Conservation (phyloP, 2,329 filamentous ascomycete species). For the Nemania serpens region DNA sequence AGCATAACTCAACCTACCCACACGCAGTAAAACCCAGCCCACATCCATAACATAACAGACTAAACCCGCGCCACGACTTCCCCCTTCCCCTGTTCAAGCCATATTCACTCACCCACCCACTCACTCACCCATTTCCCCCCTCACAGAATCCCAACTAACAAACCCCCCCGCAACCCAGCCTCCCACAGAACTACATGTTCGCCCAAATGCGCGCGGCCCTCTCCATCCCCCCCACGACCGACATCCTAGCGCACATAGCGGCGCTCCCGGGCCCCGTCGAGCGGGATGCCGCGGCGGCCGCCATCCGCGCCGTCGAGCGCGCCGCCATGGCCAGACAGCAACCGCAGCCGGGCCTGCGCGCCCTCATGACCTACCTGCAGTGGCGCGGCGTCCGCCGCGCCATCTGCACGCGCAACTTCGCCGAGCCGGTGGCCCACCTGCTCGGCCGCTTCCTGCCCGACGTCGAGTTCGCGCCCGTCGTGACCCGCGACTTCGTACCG, state of each 20-base stretch:
- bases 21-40: too few relatives aligned
- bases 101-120: too few relatives aligned
- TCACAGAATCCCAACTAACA: conserved; percentile 7
- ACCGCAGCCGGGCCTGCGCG: conserved; percentile 77
- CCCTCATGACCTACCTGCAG: conserved; percentile 84
- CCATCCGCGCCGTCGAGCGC: conserved; percentile 80
- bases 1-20: too few relatives aligned
- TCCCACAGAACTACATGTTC: conserved; percentile 97
- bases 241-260: conserved; percentile 91
- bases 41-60: too few relatives aligned
- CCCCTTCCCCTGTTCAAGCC: too few relatives aligned
- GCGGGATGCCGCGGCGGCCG: conserved; percentile 69
- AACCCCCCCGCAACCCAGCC: conserved; percentile 51
- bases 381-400: conserved; percentile 69
- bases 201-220: conserved; percentile 78
- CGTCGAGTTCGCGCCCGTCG: conserved; percentile 72
- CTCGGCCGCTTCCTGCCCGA: conserved; percentile 73
- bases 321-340: conserved; percentile 67
- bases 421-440: conserved; percentile 74
- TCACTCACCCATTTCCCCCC: background rate
- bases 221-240: conserved; percentile 70
- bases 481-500: conserved; percentile 81
- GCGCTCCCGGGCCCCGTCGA: conserved; percentile 63
- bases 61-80: too few relatives aligned
- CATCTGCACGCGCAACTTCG: conserved; percentile 95